These are phyloP conservation scores for Oropetium thomaeum DNA, from an alignment of 176 grass and related monocot species.

Conservation along the genomic window DNA sequence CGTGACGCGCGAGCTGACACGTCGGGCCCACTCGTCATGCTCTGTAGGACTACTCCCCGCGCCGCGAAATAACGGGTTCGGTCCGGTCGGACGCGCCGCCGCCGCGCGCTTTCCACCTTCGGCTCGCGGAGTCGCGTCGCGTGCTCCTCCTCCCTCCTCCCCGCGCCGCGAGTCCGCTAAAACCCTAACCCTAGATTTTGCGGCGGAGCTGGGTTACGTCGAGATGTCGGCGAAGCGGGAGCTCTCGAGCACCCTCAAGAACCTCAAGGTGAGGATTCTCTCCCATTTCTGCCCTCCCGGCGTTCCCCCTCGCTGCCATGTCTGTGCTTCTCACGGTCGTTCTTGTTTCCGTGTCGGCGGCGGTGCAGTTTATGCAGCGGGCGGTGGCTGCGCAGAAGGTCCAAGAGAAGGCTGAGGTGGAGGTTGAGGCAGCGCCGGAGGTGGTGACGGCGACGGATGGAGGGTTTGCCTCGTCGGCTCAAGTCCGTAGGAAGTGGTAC, in stretches of 20 bases:
- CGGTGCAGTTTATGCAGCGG: constrained; percentile 88
- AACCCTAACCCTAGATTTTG: constrained; percentile 44
- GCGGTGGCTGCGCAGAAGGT: constrained; percentile 45
- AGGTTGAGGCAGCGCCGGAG: constrained; percentile 14
- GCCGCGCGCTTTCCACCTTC: not conserved
- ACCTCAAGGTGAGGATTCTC: constrained; percentile 64
- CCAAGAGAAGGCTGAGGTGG: constrained; percentile 41
- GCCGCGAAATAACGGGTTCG: not conserved
- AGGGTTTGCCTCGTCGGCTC: constrained; percentile 1
- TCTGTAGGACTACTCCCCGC: no score
- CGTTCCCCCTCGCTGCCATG: not conserved
- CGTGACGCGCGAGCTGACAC: not conserved
- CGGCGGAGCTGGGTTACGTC: not conserved
- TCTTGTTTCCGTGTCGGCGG: not conserved
- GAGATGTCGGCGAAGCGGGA: constrained; percentile 77
- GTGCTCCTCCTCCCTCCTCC: not conserved
- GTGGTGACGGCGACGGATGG: not conserved
- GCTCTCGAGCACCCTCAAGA: constrained; percentile 84
- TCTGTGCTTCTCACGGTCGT: not conserved
- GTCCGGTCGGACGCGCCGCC: not conserved
- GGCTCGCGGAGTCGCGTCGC: no score
- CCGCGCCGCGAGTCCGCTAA: not conserved
- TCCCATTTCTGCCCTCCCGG: not conserved
- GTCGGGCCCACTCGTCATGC: not conserved
- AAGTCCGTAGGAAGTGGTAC: constrained; percentile 49